Evolutionary conservation across 2,329 filamentous ascomycete species (phyloP).

Genomic region (Penicillium sp.): DNA sequence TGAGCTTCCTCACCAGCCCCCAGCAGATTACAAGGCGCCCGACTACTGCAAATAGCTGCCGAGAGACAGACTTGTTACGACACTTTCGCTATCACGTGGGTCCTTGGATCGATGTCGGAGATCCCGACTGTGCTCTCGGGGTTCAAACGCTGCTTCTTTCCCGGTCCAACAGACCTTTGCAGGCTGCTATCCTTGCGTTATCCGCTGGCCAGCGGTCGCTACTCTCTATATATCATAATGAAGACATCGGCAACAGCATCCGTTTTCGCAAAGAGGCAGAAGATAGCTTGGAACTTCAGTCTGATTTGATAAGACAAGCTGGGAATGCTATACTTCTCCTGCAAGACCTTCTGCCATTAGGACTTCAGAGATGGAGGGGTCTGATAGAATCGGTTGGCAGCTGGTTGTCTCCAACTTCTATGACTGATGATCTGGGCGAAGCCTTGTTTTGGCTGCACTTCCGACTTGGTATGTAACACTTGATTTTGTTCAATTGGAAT

Average conservation of each 20-base stretch:
- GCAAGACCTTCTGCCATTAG: slow-evolving; percentile 15
- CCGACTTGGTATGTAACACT: slow-evolving; percentile 16
- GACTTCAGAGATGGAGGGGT: slow-evolving; percentile 18
- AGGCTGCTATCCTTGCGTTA: slow-evolving; percentile 22
- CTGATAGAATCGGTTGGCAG: slow-evolving; percentile 3
- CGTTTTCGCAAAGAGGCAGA: slow-evolving; percentile 21
- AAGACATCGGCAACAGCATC: slow-evolving; percentile 8
- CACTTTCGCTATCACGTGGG: slow-evolving; percentile 26
- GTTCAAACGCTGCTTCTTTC: slow-evolving; percentile 22
- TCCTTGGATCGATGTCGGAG: slow-evolving; percentile 27
- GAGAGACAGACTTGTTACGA: slow-evolving; percentile 23
- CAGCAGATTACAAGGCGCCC: background rate
- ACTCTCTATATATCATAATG: background rate
- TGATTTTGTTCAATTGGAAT: background rate
- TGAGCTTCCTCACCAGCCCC: background rate
- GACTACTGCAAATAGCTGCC: slow-evolving; percentile 2
- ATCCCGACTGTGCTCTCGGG: slow-evolving; percentile 23
- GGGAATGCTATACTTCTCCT: slow-evolving; percentile 18
- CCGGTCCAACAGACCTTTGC: slow-evolving; percentile 15
- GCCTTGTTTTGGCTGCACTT: slow-evolving; percentile 21
- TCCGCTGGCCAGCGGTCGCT: slow-evolving; percentile 17
- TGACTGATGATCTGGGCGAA: slow-evolving; percentile 17
- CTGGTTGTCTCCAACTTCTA: slow-evolving; percentile 1
- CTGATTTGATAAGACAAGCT: slow-evolving; percentile 12
- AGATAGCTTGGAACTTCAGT: slow-evolving; percentile 9